phyloP scores from a whole-genome alignment of 805 yeast species.

The Wickerhamiella dianesei region DNA sequence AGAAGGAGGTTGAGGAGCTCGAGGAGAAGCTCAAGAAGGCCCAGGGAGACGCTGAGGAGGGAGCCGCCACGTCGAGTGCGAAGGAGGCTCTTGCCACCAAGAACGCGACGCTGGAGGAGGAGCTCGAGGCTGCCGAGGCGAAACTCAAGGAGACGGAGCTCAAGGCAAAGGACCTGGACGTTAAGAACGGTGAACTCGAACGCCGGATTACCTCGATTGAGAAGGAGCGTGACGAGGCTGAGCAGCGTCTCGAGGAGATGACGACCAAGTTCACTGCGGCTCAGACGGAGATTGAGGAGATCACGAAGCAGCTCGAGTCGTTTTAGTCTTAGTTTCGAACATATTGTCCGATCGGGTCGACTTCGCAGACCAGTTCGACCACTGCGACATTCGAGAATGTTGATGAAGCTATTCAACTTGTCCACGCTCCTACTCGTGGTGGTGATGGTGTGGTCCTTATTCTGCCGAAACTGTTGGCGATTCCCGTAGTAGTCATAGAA shows the following conservation, averaged over 20 bases:
- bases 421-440: not conserved
- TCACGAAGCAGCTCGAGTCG: slow-evolving; percentile 85
- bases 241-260: slow-evolving; percentile 80
- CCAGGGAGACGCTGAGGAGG: slow-evolving; percentile 81
- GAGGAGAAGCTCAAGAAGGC: slow-evolving; percentile 61
- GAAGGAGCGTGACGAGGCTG: slow-evolving; percentile 82
- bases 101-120: slow-evolving; percentile 77
- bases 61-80: slow-evolving; percentile 72
- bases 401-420: not conserved
- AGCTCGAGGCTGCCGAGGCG: slow-evolving; percentile 78
- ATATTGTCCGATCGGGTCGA: not conserved
- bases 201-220: slow-evolving; percentile 87
- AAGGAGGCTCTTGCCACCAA: slow-evolving; percentile 87
- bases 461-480: not conserved
- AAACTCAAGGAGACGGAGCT: slow-evolving; percentile 87
- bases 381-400: no score
- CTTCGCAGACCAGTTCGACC: not conserved
- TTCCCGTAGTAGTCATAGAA: not conserved
- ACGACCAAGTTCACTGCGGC: slow-evolving; percentile 69
- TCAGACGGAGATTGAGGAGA: slow-evolving; percentile 89
- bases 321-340: slow-evolving; percentile 20
- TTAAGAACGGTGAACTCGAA: slow-evolving; percentile 91
- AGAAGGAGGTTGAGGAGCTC: slow-evolving; percentile 59
- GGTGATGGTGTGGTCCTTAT: not conserved
- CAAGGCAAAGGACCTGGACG: slow-evolving; percentile 87